A percentile compares a stretch with the other conserved stretches of the same genome.
These are phyloP conservation scores for Alternaria alternata DNA, from an alignment of 2,329 filamentous ascomycete species.

Conservation along the genomic window DNA sequence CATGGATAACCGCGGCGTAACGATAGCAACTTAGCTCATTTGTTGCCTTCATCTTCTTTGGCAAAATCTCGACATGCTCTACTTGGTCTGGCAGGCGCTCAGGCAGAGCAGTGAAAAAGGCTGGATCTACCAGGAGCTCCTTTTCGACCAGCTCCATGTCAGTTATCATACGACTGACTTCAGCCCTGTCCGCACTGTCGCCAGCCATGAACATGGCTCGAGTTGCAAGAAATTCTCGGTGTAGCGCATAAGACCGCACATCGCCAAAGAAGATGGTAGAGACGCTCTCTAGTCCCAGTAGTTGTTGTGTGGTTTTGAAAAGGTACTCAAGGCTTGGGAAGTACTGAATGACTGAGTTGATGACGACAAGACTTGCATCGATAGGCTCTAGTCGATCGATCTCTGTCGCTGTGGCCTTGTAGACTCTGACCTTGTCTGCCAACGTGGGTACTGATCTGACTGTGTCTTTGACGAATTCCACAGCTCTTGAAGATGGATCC, in stretches of 20 bases:
- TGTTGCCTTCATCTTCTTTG: conserved; percentile 18
- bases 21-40: conserved; percentile 21
- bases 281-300: not conserved
- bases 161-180: conserved; percentile 2
- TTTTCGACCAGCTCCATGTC: conserved; percentile 9
- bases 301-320: not conserved
- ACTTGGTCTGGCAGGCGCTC: not conserved
- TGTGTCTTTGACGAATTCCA: conserved; percentile 6
- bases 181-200: not conserved
- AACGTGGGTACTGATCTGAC: conserved; percentile 12
- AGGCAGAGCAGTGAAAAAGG: conserved; percentile 10
- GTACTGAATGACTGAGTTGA: conserved; percentile 21
- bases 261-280: conserved; percentile 14
- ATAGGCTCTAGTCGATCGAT: not conserved
- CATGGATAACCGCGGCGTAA: conserved; percentile 14
- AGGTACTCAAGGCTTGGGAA: conserved; percentile 23
- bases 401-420: not conserved
- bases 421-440: conserved; percentile 1
- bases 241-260: conserved; percentile 11
- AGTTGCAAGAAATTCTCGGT: conserved; percentile 8
- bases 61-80: conserved; percentile 17
- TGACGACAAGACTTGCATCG: not conserved
- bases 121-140: conserved; percentile 17
- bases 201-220: conserved; percentile 7
- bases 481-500: conserved; percentile 8